Conservation (phyloP, 2,329 filamentous ascomycete genomes). For the Diaporthe sp. region DNA sequence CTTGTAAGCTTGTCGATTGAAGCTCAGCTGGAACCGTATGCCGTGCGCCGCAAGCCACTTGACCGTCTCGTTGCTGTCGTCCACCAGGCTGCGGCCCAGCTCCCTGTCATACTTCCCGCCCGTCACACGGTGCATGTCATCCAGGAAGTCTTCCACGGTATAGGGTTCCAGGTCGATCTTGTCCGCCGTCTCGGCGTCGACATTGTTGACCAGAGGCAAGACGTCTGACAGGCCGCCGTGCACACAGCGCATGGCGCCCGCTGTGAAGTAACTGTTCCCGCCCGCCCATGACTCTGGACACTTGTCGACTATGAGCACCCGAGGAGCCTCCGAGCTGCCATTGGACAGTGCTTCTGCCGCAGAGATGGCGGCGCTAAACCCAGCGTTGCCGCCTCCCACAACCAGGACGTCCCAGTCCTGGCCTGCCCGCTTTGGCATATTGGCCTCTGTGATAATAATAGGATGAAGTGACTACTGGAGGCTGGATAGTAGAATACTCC, state of each 20-base stretch:
- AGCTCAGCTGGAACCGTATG: constrained; percentile 68
- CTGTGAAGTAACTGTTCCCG: constrained; percentile 74
- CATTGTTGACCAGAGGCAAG: constrained; percentile 71
- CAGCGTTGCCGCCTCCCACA: constrained; percentile 72
- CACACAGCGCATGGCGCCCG: constrained; percentile 69
- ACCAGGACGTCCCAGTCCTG: constrained; percentile 58
- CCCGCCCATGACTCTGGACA: constrained; percentile 68
- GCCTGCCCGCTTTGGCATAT: constrained; percentile 1
- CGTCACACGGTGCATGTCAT: constrained; percentile 68
- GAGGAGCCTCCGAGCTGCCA: constrained; percentile 44
- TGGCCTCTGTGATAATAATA: neutral
- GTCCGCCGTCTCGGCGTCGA: constrained; percentile 53
- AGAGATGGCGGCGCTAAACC: constrained; percentile 68
- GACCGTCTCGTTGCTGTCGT: constrained; percentile 60
- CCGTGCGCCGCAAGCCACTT: constrained; percentile 67
- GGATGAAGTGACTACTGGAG: too few species aligned
- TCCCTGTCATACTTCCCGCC: constrained; percentile 60
- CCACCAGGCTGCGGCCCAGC: constrained; percentile 60
- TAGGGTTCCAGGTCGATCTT: constrained; percentile 70
- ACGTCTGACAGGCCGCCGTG: constrained; percentile 67
- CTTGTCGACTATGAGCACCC: constrained; percentile 69
- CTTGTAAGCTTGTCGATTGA: constrained; percentile 74
- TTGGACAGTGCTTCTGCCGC: constrained; percentile 54
- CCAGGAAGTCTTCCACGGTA: constrained; percentile 61
- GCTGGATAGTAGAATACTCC: accelerated